Percentiles rank a stretch among this genome's conserved stretches.
These are phyloP conservation scores for Elasticomyces elasticus DNA, from an alignment of 495 filamentous ascomycete genomes.

Conservation along the genomic window DNA sequence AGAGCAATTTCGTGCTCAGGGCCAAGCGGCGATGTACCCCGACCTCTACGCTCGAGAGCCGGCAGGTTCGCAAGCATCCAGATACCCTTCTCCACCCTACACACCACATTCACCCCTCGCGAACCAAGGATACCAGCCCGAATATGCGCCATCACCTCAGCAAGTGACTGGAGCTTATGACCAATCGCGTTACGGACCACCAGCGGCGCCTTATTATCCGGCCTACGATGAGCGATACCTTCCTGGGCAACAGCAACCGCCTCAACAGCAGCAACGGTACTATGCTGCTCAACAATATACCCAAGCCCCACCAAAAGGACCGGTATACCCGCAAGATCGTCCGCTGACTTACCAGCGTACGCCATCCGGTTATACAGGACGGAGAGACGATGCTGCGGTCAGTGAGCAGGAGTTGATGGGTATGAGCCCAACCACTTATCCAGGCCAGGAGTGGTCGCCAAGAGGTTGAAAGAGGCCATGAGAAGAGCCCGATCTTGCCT, in stretches of 20 bases:
- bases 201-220: background rate
- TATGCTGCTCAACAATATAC: background rate
- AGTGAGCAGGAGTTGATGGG: conserved; percentile 8
- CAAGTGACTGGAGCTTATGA: background rate
- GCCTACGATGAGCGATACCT: background rate
- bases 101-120: background rate
- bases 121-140: background rate
- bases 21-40: background rate
- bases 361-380: conserved; percentile 2
- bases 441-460: conserved; percentile 23
- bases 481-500: too few relatives aligned
- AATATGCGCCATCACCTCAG: background rate
- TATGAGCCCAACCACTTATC: conserved; percentile 21
- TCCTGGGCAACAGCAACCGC: background rate
- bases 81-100: background rate
- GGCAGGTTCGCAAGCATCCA: background rate
- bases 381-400: conserved; percentile 4
- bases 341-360: conserved; percentile 9
- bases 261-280: background rate
- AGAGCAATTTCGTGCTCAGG: background rate
- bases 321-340: background rate
- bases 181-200: background rate
- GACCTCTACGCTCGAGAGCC: background rate
- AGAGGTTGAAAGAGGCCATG: too few relatives aligned
- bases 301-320: too few relatives aligned